Conservation (phyloP, 352 stramenopile genomes). For the Phytophthora pisi region DNA sequence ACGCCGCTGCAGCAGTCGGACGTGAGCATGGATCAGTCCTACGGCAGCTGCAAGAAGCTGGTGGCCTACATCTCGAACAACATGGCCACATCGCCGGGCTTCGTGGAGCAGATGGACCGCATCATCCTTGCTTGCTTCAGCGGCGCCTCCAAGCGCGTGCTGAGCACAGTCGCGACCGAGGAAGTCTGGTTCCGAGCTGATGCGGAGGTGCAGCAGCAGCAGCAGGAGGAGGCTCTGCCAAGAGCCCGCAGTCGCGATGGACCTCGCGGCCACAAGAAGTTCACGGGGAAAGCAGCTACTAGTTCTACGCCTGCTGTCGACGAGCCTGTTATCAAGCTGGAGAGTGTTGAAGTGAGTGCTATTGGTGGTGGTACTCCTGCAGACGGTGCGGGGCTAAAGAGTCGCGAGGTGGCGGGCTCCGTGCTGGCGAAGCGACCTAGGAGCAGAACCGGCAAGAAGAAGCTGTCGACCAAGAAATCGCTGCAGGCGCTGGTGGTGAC, state of each 20-base stretch:
- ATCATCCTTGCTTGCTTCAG: constrained; percentile 74
- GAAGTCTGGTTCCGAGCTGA: constrained; percentile 52
- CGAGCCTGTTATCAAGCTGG: constrained; percentile 28
- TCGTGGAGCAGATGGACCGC: constrained; percentile 71
- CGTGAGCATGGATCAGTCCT: constrained; percentile 50
- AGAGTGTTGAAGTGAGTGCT: constrained; percentile 15
- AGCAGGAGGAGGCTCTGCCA: neutral
- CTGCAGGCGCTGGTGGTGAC: constrained; percentile 17
- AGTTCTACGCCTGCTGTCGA: neutral
- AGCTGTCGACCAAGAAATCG: constrained; percentile 27
- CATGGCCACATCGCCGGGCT: constrained; percentile 61
- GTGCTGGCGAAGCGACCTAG: constrained; percentile 24
- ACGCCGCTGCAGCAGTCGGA: constrained; percentile 10
- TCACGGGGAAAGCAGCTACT: neutral
- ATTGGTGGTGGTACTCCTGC: constrained; percentile 1
- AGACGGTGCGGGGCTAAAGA: constrained; percentile 19
- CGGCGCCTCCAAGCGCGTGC: constrained; percentile 51
- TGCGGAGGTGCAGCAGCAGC: neutral
- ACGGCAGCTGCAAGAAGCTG: constrained; percentile 54
- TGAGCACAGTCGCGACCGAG: constrained; percentile 54
- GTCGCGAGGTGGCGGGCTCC: constrained; percentile 15
- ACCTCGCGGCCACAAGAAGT: constrained; percentile 3
- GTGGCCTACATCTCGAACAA: constrained; percentile 62
- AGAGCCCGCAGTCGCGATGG: constrained; percentile 2
- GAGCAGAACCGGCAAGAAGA: constrained; percentile 35